Evolutionary conservation across 805 yeast species (phyloP).

Genomic region (Suhomyces emberorum): DNA sequence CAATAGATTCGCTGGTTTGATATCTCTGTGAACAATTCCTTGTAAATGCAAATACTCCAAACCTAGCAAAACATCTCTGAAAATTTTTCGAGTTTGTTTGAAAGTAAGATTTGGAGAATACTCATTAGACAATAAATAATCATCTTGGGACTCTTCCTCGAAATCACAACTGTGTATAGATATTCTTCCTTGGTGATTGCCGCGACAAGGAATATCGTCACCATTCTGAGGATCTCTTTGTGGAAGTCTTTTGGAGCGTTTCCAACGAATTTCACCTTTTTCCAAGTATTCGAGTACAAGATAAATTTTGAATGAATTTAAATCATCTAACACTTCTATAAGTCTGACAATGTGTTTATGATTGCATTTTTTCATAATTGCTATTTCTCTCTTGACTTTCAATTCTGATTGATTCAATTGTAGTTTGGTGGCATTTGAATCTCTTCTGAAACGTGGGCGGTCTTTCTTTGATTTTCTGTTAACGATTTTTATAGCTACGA

Average conservation of each 20-base stretch:
- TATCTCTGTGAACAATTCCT: conserved; percentile 92
- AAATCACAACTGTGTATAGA: neutral
- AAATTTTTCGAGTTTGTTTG: conserved; percentile 63
- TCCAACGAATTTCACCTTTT: conserved; percentile 89
- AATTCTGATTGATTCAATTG: conserved; percentile 26
- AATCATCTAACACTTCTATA: conserved; percentile 78
- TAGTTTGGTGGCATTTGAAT: conserved; percentile 9
- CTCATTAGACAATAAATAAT: conserved; percentile 20
- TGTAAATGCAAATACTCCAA: conserved; percentile 86
- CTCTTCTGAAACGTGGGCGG: conserved; percentile 29
- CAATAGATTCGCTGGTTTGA: conserved; percentile 89
- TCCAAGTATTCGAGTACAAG: conserved; percentile 86
- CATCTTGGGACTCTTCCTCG: conserved; percentile 12
- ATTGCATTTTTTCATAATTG: conserved; percentile 47
- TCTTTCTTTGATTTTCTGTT: conserved; percentile 55
- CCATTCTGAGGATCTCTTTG: neutral
- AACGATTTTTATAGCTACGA: conserved; percentile 92
- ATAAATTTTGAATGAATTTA: conserved; percentile 78
- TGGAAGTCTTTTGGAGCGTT: conserved; percentile 18
- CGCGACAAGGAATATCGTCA: conserved; percentile 45
- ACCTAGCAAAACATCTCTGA: conserved; percentile 83
- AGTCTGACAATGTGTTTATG: conserved; percentile 41
- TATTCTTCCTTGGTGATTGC: conserved; percentile 8
- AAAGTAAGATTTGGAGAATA: conserved; percentile 60
- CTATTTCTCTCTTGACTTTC: conserved; percentile 40